phyloP scores from a whole-genome alignment of 208 protist species.

The Naegleria lovaniensis region DNA sequence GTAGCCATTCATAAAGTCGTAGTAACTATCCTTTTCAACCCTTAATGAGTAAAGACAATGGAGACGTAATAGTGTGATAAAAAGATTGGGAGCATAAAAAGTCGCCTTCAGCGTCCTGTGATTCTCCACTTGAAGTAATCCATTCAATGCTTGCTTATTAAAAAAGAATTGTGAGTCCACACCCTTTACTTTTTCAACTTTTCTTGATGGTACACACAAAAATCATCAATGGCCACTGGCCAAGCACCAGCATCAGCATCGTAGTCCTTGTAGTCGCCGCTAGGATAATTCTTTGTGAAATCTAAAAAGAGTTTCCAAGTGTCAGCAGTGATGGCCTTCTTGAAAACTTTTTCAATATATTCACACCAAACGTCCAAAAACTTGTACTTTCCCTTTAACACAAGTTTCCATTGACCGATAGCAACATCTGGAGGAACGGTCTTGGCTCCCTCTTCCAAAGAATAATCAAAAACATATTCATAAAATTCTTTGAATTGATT shows the following conservation, averaged over 20 bases:
- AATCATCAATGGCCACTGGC: slow-evolving; percentile 1
- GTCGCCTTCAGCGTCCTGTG: no score
- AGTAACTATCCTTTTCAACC: no score
- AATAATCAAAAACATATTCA: slow-evolving; percentile 19
- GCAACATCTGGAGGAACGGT: background rate
- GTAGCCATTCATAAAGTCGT: no score
- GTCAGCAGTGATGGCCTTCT: slow-evolving; percentile 6
- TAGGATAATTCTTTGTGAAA: background rate
- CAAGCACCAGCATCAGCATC: background rate
- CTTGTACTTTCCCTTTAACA: slow-evolving; percentile 12
- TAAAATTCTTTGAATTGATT: slow-evolving; percentile 17
- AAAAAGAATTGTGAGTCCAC: no score
- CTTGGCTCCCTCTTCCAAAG: background rate
- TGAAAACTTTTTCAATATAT: background rate
- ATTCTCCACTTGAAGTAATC: no score
- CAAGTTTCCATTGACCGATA: background rate
- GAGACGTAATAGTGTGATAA: no score
- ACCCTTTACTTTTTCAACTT: background rate
- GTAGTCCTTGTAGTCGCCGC: background rate
- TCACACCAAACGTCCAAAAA: slow-evolving; percentile 1
- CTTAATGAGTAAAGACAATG: no score
- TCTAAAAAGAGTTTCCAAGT: slow-evolving; percentile 5
- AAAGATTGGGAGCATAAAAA: no score
- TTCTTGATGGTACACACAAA: background rate
- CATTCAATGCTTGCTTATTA: no score